phyloP scores from a whole-genome alignment of 805 yeast genomes.

The Saccharomycopsis sp. region DNA sequence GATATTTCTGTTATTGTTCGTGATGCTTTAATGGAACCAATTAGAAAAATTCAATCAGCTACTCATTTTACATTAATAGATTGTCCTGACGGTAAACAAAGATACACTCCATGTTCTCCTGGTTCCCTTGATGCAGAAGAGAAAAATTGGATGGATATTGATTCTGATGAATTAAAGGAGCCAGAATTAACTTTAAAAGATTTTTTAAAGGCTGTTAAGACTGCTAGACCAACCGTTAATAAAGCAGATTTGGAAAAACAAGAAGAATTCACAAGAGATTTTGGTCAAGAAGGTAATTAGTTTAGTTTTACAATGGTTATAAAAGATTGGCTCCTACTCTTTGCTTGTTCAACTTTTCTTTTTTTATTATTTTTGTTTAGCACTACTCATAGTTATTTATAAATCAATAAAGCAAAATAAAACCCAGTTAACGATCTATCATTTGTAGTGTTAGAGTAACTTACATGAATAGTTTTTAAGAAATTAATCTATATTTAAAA shows the following conservation, averaged over 20 bases:
- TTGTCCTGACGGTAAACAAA: conserved; percentile 37
- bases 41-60: conserved; percentile 88
- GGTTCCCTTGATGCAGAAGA: conserved; percentile 85
- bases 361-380: conserved; percentile 1
- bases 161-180: conserved; percentile 78
- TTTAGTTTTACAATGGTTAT: too few relatives aligned
- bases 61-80: conserved; percentile 70
- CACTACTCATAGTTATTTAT: too few relatives aligned
- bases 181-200: conserved; percentile 87
- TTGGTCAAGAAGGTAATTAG: conserved; percentile 93
- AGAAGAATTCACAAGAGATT: conserved; percentile 82
- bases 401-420: background rate
- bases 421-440: background rate
- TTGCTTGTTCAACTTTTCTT: background rate
- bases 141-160: conserved; percentile 89
- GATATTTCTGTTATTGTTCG: conserved; percentile 94
- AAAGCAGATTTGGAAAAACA: conserved; percentile 73
- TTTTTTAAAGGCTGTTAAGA: conserved; percentile 83
- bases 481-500: too few relatives aligned
- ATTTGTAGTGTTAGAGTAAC: too few relatives aligned
- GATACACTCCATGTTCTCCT: conserved; percentile 90
- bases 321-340: too few relatives aligned
- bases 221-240: conserved; percentile 92
- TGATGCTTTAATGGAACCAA: conserved; percentile 97
- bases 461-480: too few relatives aligned